Conservation (phyloP, 1,284 basidiomycete species). For the Irpex sp. region DNA sequence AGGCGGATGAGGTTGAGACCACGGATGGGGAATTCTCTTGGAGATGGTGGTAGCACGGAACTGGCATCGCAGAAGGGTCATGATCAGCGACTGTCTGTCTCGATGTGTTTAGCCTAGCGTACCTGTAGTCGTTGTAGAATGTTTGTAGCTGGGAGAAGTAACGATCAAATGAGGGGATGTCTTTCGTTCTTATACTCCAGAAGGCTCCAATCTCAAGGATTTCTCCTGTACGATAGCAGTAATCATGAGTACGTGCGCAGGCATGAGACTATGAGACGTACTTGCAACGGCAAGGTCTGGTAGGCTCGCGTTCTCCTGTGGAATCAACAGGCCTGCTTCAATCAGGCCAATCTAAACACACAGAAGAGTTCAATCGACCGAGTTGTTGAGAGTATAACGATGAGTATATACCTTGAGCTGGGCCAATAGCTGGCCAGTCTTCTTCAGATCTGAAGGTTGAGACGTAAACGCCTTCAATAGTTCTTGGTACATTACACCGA, state of each 20-base stretch:
- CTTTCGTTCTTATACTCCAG: conserved; percentile 84
- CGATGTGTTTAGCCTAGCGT: conserved; percentile 10
- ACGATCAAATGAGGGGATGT: conserved; percentile 90
- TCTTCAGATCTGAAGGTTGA: conserved; percentile 61
- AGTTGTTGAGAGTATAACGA: background rate
- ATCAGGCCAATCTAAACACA: conserved; percentile 68
- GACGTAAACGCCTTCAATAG: conserved; percentile 60
- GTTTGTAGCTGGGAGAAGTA: conserved; percentile 92
- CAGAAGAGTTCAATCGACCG: background rate
- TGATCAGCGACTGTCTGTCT: background rate
- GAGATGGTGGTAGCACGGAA: conserved; percentile 74
- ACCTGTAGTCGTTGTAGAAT: conserved; percentile 90
- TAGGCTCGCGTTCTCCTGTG: conserved; percentile 50
- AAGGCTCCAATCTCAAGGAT: conserved; percentile 96
- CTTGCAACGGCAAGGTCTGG: conserved; percentile 70
- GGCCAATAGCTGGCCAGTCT: conserved; percentile 55
- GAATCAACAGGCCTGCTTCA: conserved; percentile 73
- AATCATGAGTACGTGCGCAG: background rate
- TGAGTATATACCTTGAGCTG: conserved; percentile 65
- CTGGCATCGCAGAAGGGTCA: conserved; percentile 33
- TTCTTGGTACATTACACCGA: conserved; percentile 60
- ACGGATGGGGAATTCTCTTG: conserved; percentile 84
- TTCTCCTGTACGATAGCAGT: conserved; percentile 55
- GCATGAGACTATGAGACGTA: conserved; percentile 33
- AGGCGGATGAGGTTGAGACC: conserved; percentile 94